Percentiles rank a stretch among this genome's conserved stretches.
phyloP scores from a whole-genome alignment of 148 eudicot genomes.

The Nyssa sinensis region DNA sequence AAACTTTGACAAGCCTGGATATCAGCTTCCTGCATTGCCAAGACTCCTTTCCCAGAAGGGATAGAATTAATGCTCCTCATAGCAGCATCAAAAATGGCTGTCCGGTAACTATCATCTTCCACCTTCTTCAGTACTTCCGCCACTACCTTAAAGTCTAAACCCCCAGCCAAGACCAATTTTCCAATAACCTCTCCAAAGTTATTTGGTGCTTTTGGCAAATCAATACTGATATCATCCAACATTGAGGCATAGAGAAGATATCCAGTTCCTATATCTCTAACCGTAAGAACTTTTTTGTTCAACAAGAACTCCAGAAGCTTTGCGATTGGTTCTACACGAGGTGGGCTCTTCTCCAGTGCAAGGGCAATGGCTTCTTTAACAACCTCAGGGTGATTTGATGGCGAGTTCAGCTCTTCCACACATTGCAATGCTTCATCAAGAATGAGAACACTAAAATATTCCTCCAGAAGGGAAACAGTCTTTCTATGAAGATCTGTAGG shows the following conservation, averaged over 20 bases:
- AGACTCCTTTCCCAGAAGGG: constrained; percentile 35
- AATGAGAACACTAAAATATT: constrained; percentile 53
- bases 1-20: constrained; percentile 42
- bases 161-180: constrained; percentile 41
- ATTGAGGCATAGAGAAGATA: constrained; percentile 47
- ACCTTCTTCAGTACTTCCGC: constrained; percentile 48
- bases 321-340: constrained; percentile 48
- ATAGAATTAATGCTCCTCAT: constrained; percentile 31
- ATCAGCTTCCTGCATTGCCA: constrained; percentile 51
- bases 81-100: constrained; percentile 46
- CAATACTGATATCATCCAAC: constrained; percentile 66
- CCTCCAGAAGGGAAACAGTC: constrained; percentile 54
- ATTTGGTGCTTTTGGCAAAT: constrained; percentile 72
- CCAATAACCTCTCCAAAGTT: constrained; percentile 69
- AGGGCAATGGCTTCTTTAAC: constrained; percentile 62
- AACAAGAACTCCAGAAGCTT: constrained; percentile 57
- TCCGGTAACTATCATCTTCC: constrained; percentile 52
- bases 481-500: constrained; percentile 49
- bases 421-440: constrained; percentile 70
- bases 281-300: constrained; percentile 41
- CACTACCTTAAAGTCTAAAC: constrained; percentile 43
- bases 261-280: constrained; percentile 45
- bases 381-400: constrained; percentile 49
- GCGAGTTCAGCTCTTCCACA: constrained; percentile 55
- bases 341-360: constrained; percentile 67